Conservation (phyloP, 1,284 basidiomycete genomes). For the Ceratobasidium sp. region DNA sequence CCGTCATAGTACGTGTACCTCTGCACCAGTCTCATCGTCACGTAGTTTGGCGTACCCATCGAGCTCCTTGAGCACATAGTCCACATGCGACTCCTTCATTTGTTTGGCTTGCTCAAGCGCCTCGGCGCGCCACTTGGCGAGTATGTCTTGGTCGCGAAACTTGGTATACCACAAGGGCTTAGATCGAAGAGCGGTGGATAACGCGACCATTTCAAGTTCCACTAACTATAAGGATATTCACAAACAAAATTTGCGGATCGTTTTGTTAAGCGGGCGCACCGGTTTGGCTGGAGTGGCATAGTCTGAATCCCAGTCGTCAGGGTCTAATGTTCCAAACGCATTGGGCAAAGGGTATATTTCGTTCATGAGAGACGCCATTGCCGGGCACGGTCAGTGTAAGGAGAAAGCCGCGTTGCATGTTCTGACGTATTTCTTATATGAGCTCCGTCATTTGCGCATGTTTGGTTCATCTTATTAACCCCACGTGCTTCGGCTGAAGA, state of each 20-base stretch:
- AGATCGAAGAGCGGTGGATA: constrained; percentile 60
- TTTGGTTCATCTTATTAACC: no score
- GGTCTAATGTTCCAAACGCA: neutral
- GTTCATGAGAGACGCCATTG: neutral
- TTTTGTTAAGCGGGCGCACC: neutral
- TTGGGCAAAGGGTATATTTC: neutral
- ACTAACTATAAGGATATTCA: constrained; percentile 53
- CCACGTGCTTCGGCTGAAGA: no score
- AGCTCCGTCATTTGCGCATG: neutral
- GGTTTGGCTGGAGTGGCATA: neutral
- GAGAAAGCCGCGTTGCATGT: neutral
- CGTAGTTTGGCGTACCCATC: constrained; percentile 60
- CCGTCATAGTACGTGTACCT: constrained; percentile 51
- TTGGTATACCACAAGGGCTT: constrained; percentile 59
- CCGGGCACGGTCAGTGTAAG: neutral
- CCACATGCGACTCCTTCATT: constrained; percentile 59
- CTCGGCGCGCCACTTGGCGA: constrained; percentile 54
- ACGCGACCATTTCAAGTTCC: constrained; percentile 62
- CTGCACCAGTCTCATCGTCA: constrained; percentile 52
- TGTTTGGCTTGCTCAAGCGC: constrained; percentile 51
- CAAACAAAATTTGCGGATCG: neutral
- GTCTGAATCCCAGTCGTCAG: neutral
- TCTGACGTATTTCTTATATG: neutral
- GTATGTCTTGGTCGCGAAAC: constrained; percentile 50
- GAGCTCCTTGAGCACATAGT: constrained; percentile 64